Evolutionary conservation across 441 rosid genomes (phyloP), one percentile per base, ranked within the genome.

Genomic region (Erodium chrysanthum): DNA sequence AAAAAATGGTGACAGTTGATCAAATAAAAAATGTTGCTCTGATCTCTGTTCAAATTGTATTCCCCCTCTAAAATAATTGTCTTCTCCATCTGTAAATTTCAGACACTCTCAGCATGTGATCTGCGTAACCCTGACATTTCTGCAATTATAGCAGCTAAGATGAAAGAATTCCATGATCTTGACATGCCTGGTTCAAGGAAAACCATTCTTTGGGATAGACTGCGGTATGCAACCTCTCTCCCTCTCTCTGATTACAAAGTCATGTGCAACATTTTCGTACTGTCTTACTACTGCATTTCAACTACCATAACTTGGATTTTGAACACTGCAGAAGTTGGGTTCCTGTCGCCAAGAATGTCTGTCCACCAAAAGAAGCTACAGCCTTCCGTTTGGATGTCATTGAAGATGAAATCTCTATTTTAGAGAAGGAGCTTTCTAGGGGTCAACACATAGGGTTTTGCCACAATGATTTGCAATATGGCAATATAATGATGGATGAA

Each of bases 401-500:
- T 69, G 96, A 82, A 62, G 77, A 54, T 67, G 97, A 93, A 76
- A 88, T 91, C 22, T 64, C 67, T 65, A 48, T 78, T 14, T 74
- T 93, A 69, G 88, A 88, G 78, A 83, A 76, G 77, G 73, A 83
- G 76, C 82, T 89, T 18, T 72, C 71, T 1, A 77, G 68, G 73
- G 78, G 79, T 70, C 81, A 80, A 73, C 71, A n/a, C 50, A 73
- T 85, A 61, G 97, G 90, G 35, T 93, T 91, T 76, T 93, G 91
- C 82, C 98, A 93, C 80, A 93, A 89, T 74, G 98, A 93, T 84
- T 79, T 91, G 58, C 96, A 91, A 71, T 93, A 88, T 81, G 98
- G 96, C 20, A 93, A 91, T 82, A 86, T 93, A 68, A 93, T 93
- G 98, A 83, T 93, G 22, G 96, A 88, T 67, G 97, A 93, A 82